Percentiles rank a stretch among this genome's conserved stretches.
Evolutionary conservation across 2,329 filamentous ascomycete genomes (phyloP).

Genomic region (Lecanosticta acicola): DNA sequence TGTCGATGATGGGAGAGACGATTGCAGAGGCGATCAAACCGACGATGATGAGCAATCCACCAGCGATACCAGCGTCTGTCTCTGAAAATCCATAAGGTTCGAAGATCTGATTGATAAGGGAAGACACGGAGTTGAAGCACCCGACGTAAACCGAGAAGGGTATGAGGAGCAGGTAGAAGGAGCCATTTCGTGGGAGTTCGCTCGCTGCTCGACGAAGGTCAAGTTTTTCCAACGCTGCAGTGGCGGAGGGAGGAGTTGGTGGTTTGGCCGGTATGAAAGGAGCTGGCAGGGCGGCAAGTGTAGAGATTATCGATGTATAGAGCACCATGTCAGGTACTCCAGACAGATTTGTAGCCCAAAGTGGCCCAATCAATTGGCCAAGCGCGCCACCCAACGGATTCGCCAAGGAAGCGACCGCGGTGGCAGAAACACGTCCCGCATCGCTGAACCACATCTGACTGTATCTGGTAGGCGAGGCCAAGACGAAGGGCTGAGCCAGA

Average conservation of each 20-base stretch:
- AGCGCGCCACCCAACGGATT: constrained; percentile 88
- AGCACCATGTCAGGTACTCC: constrained; percentile 78
- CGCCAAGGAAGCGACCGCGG: constrained; percentile 74
- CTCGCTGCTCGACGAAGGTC: constrained; percentile 51
- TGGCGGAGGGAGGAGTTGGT: constrained; percentile 69
- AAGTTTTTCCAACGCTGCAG: constrained; percentile 51
- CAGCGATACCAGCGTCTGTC: constrained; percentile 80
- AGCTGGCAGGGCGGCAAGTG: constrained; percentile 63
- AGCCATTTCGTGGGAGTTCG: constrained; percentile 48
- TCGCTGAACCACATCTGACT: constrained; percentile 93
- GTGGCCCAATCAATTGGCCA: constrained; percentile 78
- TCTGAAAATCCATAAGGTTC: constrained; percentile 78
- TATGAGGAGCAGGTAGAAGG: constrained; percentile 74
- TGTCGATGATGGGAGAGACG: constrained; percentile 74
- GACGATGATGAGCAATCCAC: constrained; percentile 81
- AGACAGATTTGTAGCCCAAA: constrained; percentile 58
- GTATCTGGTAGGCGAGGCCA: constrained; percentile 83
- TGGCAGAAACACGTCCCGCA: constrained; percentile 75
- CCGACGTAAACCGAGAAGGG: constrained; percentile 83
- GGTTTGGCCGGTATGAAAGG: constrained; percentile 74
- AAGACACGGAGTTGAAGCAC: constrained; percentile 88
- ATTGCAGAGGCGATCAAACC: constrained; percentile 74
- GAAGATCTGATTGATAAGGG: constrained; percentile 84
- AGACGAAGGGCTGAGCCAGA: constrained; percentile 84
- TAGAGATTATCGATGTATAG: constrained; percentile 39